phyloP scores from a whole-genome alignment of 495 filamentous ascomycete species.

The Beverwykella pulmonaria region DNA sequence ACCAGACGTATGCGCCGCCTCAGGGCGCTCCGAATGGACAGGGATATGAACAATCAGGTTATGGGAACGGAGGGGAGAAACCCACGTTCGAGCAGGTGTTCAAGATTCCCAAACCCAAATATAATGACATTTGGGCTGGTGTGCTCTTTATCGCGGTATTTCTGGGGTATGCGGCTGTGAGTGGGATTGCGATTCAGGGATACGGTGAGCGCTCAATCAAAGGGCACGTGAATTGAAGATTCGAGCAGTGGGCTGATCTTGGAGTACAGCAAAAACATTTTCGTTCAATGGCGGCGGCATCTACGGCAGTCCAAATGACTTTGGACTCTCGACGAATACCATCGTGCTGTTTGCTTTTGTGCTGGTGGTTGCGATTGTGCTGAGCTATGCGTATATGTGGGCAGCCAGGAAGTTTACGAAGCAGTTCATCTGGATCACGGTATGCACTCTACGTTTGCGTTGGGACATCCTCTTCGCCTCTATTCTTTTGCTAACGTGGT shows the following conservation, averaged over 20 bases:
- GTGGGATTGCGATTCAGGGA: conserved; percentile 73
- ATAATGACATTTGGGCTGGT: conserved; percentile 85
- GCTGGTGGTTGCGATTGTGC: conserved; percentile 67
- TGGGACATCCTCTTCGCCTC: not conserved
- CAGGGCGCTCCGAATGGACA: conserved; percentile 12
- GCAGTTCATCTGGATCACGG: conserved; percentile 84
- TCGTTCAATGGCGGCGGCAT: conserved; percentile 73
- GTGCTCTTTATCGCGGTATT: conserved; percentile 74
- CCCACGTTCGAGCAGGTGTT: conserved; percentile 77
- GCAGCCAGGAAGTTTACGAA: conserved; percentile 81
- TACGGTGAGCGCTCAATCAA: conserved; percentile 56
- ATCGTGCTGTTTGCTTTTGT: conserved; percentile 81
- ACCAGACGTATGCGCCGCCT: conserved; percentile 23
- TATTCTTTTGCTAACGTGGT: no score
- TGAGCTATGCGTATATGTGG: conserved; percentile 76
- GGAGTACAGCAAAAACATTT: conserved; percentile 44
- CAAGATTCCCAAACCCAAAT: conserved; percentile 79
- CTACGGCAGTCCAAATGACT: conserved; percentile 66
- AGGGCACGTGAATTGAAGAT: not conserved
- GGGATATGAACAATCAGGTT: conserved; percentile 13
- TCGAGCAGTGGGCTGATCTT: not conserved
- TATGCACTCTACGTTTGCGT: not conserved
- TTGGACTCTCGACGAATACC: conserved; percentile 78
- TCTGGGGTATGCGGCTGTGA: conserved; percentile 75
- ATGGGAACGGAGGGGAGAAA: conserved; percentile 45